Base-by-base conservation (phyloP, 768 basidiomycete genomes). In the Lentinula sp. region DNA sequence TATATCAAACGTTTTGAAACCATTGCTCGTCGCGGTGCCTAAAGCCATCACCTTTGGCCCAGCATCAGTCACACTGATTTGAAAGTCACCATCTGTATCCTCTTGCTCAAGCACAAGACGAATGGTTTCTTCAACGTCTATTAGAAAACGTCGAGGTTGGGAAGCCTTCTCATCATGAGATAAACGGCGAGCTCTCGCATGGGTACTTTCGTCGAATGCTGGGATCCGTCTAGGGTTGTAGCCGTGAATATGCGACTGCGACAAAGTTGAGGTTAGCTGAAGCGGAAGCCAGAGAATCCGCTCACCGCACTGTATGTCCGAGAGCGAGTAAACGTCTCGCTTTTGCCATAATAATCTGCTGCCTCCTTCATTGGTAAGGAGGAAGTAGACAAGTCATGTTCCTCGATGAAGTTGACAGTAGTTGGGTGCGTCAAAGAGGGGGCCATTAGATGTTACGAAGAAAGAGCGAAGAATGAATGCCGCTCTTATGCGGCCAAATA, bases 51-150 rank as follows among this genome's bases (percentile, higher is more conserved):
- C 83, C 78, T 98, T 99, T 12, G 95, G 95, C 2, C 97, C 95
- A 62, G 94, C 93, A 71, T 99, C 96, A 20, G 91, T 95, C 70
- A 98, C 84, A 66, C 91, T 94, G 70, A 98, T 98, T 73, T 96
- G 94, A 71, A 96, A 94, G 72, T 98, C 93, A 36, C 90, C 91
- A 64, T 98, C 94, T 13, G 96, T 98, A 71, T 99, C 96, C 71
- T 99, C 96, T 72, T 98, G 96, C 74, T 97, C 94, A 33, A 99
- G 86, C 9, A 98, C 87, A 60, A 97, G 86, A 39, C 95, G 88
- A 68, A 99, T 94, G 36, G 96, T 99, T 74, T 98, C 96, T 68
- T 98, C 96, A 15, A 98, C 96, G 69, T 98, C 96, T 61, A 98
- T 93, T 55, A 98, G 81, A 77, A 96, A 98, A 43, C 95, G 88